These are phyloP conservation scores for Chaetomium tenue DNA, from an alignment of 495 filamentous ascomycete species.

Conservation along the genomic window DNA sequence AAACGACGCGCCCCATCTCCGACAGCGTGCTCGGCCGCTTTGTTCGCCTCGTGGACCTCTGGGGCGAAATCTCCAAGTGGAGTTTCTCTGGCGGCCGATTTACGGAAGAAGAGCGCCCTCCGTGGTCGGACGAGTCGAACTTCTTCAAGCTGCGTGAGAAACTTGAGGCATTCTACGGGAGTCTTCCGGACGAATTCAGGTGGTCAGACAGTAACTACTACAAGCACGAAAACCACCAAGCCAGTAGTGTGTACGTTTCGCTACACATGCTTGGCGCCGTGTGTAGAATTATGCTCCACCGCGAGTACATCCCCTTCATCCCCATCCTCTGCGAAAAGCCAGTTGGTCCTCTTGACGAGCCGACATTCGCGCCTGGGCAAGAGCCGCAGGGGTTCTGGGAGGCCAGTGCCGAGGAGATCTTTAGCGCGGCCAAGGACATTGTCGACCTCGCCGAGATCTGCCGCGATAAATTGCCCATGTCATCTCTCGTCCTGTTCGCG, in stretches of 20 bases:
- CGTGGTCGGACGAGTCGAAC: conserved; percentile 62
- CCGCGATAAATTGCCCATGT: conserved; percentile 71
- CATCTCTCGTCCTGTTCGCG: conserved; percentile 75
- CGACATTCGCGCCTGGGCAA: conserved; percentile 54
- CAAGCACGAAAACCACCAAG: conserved; percentile 73
- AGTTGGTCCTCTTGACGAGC: conserved; percentile 69
- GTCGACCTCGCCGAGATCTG: conserved; percentile 74
- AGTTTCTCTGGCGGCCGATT: conserved; percentile 70
- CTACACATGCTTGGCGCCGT: conserved; percentile 77
- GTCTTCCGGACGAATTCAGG: conserved; percentile 65
- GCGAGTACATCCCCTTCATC: conserved; percentile 80
- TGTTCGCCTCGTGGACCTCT: conserved; percentile 74
- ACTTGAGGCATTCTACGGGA: conserved; percentile 64
- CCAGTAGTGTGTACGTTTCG: conserved; percentile 69
- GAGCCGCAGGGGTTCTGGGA: conserved; percentile 66
- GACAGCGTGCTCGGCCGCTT: conserved; percentile 70
- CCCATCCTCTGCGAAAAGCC: conserved; percentile 68
- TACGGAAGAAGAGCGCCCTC: conserved; percentile 57
- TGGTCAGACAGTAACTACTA: conserved; percentile 75
- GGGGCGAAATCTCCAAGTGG: conserved; percentile 75
- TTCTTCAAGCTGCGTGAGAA: conserved; percentile 60
- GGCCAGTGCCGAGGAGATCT: conserved; percentile 69
- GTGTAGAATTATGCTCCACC: conserved; percentile 74
- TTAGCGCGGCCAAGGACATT: conserved; percentile 69
- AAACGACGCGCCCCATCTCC: conserved; percentile 43